These are phyloP conservation scores for Hebeloma cylindrosporum DNA, from an alignment of 768 basidiomycete genomes.

Conservation along the genomic window DNA sequence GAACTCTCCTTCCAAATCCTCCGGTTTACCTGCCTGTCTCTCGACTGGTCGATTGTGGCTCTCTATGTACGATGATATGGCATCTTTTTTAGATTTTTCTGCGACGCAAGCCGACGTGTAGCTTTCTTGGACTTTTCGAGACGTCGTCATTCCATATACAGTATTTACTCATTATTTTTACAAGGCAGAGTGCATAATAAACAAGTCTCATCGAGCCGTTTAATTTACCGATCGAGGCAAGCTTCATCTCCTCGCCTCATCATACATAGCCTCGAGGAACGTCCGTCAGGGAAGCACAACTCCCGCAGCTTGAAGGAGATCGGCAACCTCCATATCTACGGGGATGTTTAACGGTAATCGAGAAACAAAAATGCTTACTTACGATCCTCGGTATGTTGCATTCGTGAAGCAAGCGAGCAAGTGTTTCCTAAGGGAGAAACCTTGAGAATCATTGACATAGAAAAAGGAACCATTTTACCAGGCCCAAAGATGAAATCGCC, in stretches of 20 bases:
- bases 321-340: conserved; percentile 48
- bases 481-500: conserved; percentile 65
- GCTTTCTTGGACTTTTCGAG: too few relatives aligned
- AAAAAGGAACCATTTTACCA: conserved; percentile 33
- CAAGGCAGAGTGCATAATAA: too few relatives aligned
- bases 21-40: neutral
- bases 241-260: neutral
- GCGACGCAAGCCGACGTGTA: too few relatives aligned
- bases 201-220: too few relatives aligned
- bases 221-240: neutral
- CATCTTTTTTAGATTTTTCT: neutral
- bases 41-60: too few relatives aligned
- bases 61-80: neutral
- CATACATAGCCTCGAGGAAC: neutral
- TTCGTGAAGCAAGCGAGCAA: conserved; percentile 54
- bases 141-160: too few relatives aligned
- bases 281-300: conserved; percentile 26
- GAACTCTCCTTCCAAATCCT: neutral
- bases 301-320: conserved; percentile 47
- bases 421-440: conserved; percentile 31
- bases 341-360: neutral
- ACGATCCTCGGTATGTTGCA: conserved; percentile 67
- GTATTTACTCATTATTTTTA: too few relatives aligned
- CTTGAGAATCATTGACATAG: neutral
- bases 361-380: conserved; percentile 19